Conservation (phyloP, 2,329 filamentous ascomycete genomes). For the Calonectria fujianensis region DNA sequence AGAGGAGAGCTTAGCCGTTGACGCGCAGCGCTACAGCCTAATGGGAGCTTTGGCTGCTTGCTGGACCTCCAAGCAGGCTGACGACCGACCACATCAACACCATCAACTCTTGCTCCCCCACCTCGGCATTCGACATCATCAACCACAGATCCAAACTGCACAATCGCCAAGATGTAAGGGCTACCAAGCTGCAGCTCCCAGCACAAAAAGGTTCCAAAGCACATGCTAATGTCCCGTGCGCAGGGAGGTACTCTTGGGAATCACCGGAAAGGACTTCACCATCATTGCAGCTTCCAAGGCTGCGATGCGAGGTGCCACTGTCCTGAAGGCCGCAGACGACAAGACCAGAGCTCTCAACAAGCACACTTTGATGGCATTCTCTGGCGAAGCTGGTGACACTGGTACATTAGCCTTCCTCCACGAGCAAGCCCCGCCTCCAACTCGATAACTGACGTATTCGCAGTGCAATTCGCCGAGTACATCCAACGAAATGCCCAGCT, state of each 20-base stretch:
- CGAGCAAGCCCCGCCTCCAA: conserved; percentile 33
- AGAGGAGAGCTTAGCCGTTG: conserved; percentile 54
- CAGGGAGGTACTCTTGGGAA: conserved; percentile 98
- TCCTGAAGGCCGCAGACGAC: conserved; percentile 96
- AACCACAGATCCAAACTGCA: conserved; percentile 42
- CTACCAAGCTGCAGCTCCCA: conserved; percentile 39
- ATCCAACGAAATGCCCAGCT: conserved; percentile 99
- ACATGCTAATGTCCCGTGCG: conserved; percentile 40
- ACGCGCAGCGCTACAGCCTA: conserved; percentile 64
- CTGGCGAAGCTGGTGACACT: conserved; percentile 96
- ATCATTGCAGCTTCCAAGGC: conserved; percentile 98
- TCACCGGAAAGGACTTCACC: conserved; percentile 99
- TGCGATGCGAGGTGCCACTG: conserved; percentile 96
- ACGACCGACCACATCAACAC: conserved; percentile 45
- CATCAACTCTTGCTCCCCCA: conserved; percentile 48
- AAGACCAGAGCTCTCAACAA: conserved; percentile 96
- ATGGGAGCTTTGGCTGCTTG: conserved; percentile 54
- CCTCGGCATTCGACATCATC: conserved; percentile 39
- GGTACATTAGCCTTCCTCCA: conserved; percentile 68
- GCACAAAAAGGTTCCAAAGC: conserved; percentile 5
- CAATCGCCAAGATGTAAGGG: conserved; percentile 53
- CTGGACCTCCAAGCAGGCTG: conserved; percentile 50
- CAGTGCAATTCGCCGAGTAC: conserved; percentile 99
- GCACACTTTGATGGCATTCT: conserved; percentile 95
- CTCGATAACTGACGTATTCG: conserved; percentile 50